These are phyloP conservation scores for Lathyrus tuberosus DNA, from an alignment of 306 rosid species.

Conservation along the genomic window DNA sequence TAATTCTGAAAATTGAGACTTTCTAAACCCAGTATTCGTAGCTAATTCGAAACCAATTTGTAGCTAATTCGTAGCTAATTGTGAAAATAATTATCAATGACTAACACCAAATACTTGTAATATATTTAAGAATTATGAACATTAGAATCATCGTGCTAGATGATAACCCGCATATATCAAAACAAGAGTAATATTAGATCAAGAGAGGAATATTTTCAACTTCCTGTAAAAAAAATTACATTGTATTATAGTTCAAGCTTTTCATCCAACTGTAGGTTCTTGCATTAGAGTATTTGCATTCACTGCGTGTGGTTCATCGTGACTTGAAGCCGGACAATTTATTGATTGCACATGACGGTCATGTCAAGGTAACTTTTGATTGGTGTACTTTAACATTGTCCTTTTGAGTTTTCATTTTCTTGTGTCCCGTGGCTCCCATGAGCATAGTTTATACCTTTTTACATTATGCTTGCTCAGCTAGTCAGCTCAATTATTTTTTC, in stretches of 20 bases:
- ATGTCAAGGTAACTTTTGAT: constrained; percentile 77
- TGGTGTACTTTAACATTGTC: background rate
- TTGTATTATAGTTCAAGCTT: constrained; percentile 18
- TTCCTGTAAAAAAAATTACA: too few relatives aligned
- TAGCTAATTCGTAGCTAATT: too few relatives aligned
- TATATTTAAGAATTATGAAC: too few relatives aligned
- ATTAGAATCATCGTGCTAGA: too few relatives aligned
- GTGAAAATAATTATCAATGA: too few relatives aligned
- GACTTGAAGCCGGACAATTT: constrained; percentile 98
- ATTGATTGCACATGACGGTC: constrained; percentile 97
- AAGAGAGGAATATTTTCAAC: too few relatives aligned
- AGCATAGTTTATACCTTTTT: background rate
- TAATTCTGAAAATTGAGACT: too few relatives aligned
- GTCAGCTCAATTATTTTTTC: constrained; percentile 20
- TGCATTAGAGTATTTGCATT: constrained; percentile 96
- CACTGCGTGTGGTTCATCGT: constrained; percentile 89
- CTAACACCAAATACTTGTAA: too few relatives aligned
- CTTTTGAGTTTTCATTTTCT: constrained; percentile 29
- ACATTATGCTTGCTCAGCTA: background rate
- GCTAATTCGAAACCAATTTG: too few relatives aligned
- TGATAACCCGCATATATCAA: too few relatives aligned
- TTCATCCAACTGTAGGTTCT: constrained; percentile 64
- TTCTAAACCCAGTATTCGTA: too few relatives aligned
- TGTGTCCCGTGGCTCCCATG: constrained; percentile 10
- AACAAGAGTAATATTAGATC: too few relatives aligned